These are phyloP conservation scores for Trypanosoma lewisi DNA, from an alignment of 208 protist genomes.

Conservation along the genomic window DNA sequence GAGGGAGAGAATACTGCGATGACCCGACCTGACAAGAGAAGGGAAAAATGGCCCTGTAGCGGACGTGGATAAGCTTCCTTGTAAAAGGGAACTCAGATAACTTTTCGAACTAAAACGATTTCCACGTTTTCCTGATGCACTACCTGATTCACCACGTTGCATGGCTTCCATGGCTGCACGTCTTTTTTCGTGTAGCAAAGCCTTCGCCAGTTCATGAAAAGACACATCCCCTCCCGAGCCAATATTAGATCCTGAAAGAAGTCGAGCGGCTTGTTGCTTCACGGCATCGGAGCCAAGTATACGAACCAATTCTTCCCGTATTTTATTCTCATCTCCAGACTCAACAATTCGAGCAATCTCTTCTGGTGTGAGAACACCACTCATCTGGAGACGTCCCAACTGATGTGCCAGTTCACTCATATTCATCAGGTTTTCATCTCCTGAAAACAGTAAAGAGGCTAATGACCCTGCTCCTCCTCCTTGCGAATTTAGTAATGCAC, in stretches of 20 bases:
- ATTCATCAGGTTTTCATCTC: constrained; percentile 5
- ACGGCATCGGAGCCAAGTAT: background rate
- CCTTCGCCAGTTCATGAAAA: constrained; percentile 8
- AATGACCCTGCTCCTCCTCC: background rate
- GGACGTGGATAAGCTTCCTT: background rate
- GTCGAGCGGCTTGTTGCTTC: background rate
- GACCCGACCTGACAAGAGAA: background rate
- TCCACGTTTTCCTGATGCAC: background rate
- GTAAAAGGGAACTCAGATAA: background rate
- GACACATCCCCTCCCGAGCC: background rate
- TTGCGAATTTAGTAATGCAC: background rate
- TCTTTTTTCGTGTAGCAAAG: constrained; percentile 5
- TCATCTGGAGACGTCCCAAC: constrained; percentile 13
- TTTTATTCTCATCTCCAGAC: constrained; percentile 6
- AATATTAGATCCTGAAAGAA: background rate
- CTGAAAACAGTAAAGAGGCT: constrained; percentile 5
- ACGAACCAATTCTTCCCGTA: constrained; percentile 3
- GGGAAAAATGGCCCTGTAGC: background rate
- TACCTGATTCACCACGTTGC: background rate
- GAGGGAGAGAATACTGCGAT: background rate
- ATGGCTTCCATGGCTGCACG: background rate
- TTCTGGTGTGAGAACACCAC: background rate
- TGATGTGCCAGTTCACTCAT: constrained; percentile 14
- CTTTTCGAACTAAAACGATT: background rate
- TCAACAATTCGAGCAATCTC: constrained; percentile 13